Evolutionary conservation across 805 yeast species (phyloP).

Genomic region (Martiniozyma abietophila): DNA sequence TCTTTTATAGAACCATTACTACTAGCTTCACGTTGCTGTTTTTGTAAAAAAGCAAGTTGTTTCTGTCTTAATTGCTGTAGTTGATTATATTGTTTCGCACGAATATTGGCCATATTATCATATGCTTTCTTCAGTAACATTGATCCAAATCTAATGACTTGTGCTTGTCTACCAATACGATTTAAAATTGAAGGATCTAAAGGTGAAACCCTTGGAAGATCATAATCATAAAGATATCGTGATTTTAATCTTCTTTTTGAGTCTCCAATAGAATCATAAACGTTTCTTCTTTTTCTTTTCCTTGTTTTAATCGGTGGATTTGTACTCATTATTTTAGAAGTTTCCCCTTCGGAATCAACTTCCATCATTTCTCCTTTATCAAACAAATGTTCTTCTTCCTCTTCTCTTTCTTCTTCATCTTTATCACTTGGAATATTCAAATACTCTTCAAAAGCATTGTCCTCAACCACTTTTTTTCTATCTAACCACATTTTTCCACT

Average conservation of each 20-base stretch:
- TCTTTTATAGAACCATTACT: constrained; percentile 7
- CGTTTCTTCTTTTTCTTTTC: constrained; percentile 21
- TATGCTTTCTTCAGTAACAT: constrained; percentile 84
- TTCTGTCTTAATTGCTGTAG: constrained; percentile 27
- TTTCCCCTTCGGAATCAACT: constrained; percentile 4
- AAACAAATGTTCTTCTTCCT: constrained; percentile 7
- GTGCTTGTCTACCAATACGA: constrained; percentile 77
- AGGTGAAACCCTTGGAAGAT: constrained; percentile 34
- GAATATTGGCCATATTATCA: constrained; percentile 72
- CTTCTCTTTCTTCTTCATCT: constrained; percentile 16
- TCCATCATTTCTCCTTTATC: constrained; percentile 36
- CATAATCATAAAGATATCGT: constrained; percentile 42
- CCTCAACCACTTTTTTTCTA: constrained; percentile 40
- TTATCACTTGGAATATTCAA: constrained; percentile 31
- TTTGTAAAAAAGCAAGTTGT: constrained; percentile 28
- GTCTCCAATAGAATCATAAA: constrained; percentile 27
- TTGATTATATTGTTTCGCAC: constrained; percentile 47
- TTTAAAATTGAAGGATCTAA: constrained; percentile 80
- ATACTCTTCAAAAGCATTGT: constrained; percentile 26
- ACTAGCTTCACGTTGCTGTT: constrained; percentile 18
- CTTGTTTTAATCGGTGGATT: too few relatives aligned
- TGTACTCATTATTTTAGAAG: constrained; percentile 3
- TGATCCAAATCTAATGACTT: constrained; percentile 82
- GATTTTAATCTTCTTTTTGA: constrained; percentile 35
- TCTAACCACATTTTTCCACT: constrained; percentile 65